These are phyloP conservation scores for Heliocybe sulcata DNA, from an alignment of 1,284 basidiomycete genomes.

Conservation along the genomic window DNA sequence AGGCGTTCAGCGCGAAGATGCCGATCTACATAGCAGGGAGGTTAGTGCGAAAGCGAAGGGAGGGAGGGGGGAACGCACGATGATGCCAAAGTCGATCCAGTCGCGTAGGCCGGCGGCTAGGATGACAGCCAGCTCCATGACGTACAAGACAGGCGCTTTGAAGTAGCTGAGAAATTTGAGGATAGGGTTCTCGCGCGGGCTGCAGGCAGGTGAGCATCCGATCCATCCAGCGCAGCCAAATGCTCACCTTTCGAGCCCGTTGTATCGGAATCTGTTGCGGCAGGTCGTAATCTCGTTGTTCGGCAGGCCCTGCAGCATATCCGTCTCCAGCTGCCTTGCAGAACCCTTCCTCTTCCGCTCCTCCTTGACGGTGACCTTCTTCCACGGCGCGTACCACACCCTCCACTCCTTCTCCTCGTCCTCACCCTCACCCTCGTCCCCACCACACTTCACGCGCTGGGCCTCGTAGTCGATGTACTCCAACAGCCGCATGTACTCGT, in stretches of 20 bases:
- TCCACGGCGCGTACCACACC: constrained; percentile 29
- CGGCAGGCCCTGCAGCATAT: constrained; percentile 32
- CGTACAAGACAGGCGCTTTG: constrained; percentile 40
- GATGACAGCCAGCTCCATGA: constrained; percentile 49
- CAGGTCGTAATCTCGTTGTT: constrained; percentile 28
- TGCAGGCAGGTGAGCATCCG: too few relatives aligned
- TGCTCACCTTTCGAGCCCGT: constrained; percentile 39
- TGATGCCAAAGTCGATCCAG: constrained; percentile 51
- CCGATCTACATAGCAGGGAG: constrained; percentile 21
- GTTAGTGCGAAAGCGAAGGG: neutral
- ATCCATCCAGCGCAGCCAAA: too few relatives aligned
- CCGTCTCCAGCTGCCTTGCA: constrained; percentile 34
- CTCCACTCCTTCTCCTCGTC: constrained; percentile 11
- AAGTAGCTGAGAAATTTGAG: constrained; percentile 40
- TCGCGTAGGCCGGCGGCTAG: constrained; percentile 45
- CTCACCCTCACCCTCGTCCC: constrained; percentile 9
- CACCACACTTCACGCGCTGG: constrained; percentile 6
- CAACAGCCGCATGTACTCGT: constrained; percentile 14
- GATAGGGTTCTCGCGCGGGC: constrained; percentile 35
- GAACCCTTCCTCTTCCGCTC: constrained; percentile 20
- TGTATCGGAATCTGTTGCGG: constrained; percentile 30
- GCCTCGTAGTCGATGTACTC: constrained; percentile 14
- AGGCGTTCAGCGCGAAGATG: constrained; percentile 34
- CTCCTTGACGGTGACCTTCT: constrained; percentile 22
- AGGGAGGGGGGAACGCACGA: constrained; percentile 20